Percentiles rank a stretch among this genome's conserved stretches.
Conservation (phyloP, 2,329 filamentous ascomycete species). For the Colletotrichum plurivorum region DNA sequence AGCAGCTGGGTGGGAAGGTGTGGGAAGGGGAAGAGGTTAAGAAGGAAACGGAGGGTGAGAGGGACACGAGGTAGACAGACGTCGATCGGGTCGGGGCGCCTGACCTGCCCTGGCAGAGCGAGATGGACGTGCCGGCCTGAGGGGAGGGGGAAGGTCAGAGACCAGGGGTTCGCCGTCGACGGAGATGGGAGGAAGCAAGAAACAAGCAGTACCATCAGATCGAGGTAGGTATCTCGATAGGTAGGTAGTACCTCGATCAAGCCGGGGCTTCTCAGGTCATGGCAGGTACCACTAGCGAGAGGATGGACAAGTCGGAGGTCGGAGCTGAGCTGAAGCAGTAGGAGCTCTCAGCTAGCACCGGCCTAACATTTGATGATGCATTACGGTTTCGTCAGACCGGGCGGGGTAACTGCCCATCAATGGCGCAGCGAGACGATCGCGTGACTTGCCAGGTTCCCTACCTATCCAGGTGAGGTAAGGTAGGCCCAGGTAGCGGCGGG, state of each 20-base stretch:
- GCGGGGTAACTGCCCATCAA: constrained; percentile 40
- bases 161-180: not conserved
- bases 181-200: too few species aligned
- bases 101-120: constrained; percentile 21
- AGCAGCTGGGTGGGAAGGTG: constrained; percentile 16
- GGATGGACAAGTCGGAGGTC: not conserved
- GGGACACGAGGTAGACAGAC: constrained; percentile 23
- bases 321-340: not conserved
- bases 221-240: constrained; percentile 6
- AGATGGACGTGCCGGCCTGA: constrained; percentile 6
- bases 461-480: not conserved
- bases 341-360: constrained; percentile 4
- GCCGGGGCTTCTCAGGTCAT: too few species aligned
- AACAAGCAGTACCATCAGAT: too few species aligned
- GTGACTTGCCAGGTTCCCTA: constrained; percentile 18
- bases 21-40: constrained; percentile 35
- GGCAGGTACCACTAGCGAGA: not conserved
- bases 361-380: constrained; percentile 31
- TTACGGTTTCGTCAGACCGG: constrained; percentile 42
- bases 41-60: constrained; percentile 23
- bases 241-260: too few species aligned
- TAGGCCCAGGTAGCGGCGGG: not conserved
- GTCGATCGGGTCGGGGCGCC: constrained; percentile 30
- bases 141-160: constrained; percentile 13
- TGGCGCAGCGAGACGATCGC: constrained; percentile 39